phyloP scores from a whole-genome alignment of 2,329 filamentous ascomycete genomes.

The Alternaria novae-zelandiae region DNA sequence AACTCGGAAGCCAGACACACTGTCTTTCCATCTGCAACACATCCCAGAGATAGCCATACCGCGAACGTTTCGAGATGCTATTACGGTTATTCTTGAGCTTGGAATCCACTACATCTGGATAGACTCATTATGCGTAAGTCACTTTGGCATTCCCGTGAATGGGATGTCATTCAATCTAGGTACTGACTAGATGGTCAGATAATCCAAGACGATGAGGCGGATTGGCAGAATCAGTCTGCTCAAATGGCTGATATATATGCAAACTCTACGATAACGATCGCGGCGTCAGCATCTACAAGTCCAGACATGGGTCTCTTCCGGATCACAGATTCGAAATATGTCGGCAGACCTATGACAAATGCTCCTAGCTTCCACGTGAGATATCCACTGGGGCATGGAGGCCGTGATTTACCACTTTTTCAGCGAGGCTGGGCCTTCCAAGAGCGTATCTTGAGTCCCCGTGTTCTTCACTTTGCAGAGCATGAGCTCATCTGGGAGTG shows the following conservation, averaged over 20 bases:
- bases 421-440: conserved; percentile 19
- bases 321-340: not conserved
- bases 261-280: not conserved
- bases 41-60: not conserved
- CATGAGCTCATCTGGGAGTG: conserved; percentile 25
- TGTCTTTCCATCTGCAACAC: not conserved
- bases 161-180: too few relatives aligned
- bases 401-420: not conserved
- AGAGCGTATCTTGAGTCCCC: conserved; percentile 15
- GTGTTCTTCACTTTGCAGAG: conserved; percentile 13
- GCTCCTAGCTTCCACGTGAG: not conserved
- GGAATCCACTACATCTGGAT: conserved; percentile 33
- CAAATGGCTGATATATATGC: not conserved
- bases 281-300: not conserved
- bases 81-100: conserved; percentile 1
- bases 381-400: not conserved
- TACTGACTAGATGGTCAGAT: too few relatives aligned
- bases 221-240: not conserved
- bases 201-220: not conserved
- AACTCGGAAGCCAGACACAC: not conserved
- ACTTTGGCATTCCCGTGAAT: too few relatives aligned
- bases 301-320: not conserved
- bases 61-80: conserved; percentile 4
- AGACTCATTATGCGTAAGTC: conserved; percentile 15
- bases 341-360: not conserved